phyloP scores from a whole-genome alignment of 1,284 basidiomycete genomes.

The Moesziomyces antarcticus region DNA sequence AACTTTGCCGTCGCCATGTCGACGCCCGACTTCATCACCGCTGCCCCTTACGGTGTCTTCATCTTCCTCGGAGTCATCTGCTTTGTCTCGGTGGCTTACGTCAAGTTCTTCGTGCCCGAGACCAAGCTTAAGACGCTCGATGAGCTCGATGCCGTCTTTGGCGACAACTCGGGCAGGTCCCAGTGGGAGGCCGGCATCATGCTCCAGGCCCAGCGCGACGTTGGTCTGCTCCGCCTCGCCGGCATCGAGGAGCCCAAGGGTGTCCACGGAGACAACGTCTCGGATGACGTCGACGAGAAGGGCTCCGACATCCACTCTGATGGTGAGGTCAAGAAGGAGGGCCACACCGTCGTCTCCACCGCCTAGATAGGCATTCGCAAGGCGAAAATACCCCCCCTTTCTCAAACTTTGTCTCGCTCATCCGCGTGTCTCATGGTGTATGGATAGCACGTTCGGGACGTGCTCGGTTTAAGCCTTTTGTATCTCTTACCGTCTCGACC shows the following conservation, averaged over 20 bases:
- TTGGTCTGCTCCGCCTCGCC: conserved; percentile 47
- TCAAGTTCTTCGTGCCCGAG: conserved; percentile 76
- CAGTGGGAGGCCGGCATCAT: conserved; percentile 46
- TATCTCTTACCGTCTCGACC: too few relatives aligned
- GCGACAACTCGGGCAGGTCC: conserved; percentile 50
- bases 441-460: too few relatives aligned
- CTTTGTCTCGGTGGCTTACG: conserved; percentile 73
- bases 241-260: conserved; percentile 45
- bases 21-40: conserved; percentile 43
- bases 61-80: conserved; percentile 76
- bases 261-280: conserved; percentile 19
- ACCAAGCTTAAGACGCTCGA: conserved; percentile 80
- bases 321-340: conserved; percentile 20
- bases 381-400: conserved; percentile 10
- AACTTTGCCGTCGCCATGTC: conserved; percentile 73
- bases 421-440: too few relatives aligned
- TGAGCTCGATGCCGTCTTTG: conserved; percentile 71
- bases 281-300: conserved; percentile 42
- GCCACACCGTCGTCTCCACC: conserved; percentile 22
- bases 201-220: conserved; percentile 47
- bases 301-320: conserved; percentile 15
- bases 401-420: too few relatives aligned
- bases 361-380: conserved; percentile 7
- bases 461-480: too few relatives aligned
- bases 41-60: conserved; percentile 73